Percentiles rank a stretch among this genome's conserved stretches.
These are phyloP conservation scores for Leccinum disarticulatum DNA, from an alignment of 768 basidiomycete species.

Conservation along the genomic window DNA sequence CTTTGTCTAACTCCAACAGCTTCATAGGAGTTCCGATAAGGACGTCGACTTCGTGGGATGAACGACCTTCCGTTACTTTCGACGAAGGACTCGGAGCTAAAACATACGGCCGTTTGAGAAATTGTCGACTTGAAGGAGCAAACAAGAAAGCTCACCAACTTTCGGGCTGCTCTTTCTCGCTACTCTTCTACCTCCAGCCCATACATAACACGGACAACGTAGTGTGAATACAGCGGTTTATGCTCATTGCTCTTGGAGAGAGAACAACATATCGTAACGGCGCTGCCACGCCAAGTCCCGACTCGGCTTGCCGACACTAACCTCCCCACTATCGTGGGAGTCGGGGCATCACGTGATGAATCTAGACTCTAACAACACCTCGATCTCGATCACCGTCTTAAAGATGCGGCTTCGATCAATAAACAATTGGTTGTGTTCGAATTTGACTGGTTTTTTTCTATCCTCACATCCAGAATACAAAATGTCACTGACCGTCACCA, in stretches of 20 bases:
- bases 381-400: background rate
- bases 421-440: conserved; percentile 89
- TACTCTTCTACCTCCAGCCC: conserved; percentile 10
- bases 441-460: conserved; percentile 80
- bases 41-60: conserved; percentile 44
- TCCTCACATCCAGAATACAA: background rate
- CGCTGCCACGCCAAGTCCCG: too few species aligned
- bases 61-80: conserved; percentile 18
- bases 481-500: conserved; percentile 28
- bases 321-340: too few species aligned
- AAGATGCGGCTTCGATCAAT: conserved; percentile 25
- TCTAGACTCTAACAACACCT: background rate
- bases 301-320: too few species aligned
- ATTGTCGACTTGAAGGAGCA: background rate
- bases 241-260: background rate
- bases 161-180: conserved; percentile 14
- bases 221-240: background rate
- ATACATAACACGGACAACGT: conserved; percentile 9
- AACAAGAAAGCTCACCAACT: conserved; percentile 14
- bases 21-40: conserved; percentile 67
- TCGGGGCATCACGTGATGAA: background rate
- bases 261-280: too few species aligned
- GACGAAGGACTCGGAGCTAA: conserved; percentile 20
- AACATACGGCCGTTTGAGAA: background rate
- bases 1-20: conserved; percentile 44